Base-by-base conservation (phyloP, 805 yeast species). In the Starmerella etchellsii region DNA sequence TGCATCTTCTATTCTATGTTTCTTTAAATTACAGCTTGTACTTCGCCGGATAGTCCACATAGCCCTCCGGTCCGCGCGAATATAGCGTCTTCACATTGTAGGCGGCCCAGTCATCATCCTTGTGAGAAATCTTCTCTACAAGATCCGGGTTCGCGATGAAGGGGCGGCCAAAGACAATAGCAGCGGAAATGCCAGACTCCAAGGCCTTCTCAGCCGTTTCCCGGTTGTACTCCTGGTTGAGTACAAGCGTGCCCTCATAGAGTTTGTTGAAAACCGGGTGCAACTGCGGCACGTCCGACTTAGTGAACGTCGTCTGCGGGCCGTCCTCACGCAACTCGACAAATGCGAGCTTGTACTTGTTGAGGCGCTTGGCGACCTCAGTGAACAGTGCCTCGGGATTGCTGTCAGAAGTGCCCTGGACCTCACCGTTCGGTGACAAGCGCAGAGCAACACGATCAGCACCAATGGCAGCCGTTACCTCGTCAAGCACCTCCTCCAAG, bases 81-180 rank as follows among this genome's bases (percentile, higher is more conserved):
- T 73, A 74, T 56, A 72, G 73, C 11, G 67, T 62, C 16, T 47
- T 43, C 51, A 75, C 60, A 50, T 70, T 64, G 49, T 70, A 70
- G 48, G 70, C 70, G 28, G 56, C 47, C 43, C 59, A 59, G 44
- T 69, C 52, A 31, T 66, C 65, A 31, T 56, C 40, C 30, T 66
- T 66, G 34, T 67, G 55, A 46, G 62, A 57, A 31, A 74, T 40
- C 47, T 74, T 60, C 16, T 59, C 53, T 16, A 65, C 67, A 26
- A 74, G 54, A 52, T 74, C 80, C 2, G 80, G 78, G 59, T 74
- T 74, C 24, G 75, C 55, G 39, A 70, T 66, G 54, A 63, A 72
- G 39, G 57, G 59, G 46, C 78, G 65, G 28, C 77, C 78, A 46
- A 66, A 60, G 39, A 64, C 69, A 26, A 67, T 51, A 16, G 51